phyloP scores from a whole-genome alignment of 768 basidiomycete species.

The Auriculariales sp. region DNA sequence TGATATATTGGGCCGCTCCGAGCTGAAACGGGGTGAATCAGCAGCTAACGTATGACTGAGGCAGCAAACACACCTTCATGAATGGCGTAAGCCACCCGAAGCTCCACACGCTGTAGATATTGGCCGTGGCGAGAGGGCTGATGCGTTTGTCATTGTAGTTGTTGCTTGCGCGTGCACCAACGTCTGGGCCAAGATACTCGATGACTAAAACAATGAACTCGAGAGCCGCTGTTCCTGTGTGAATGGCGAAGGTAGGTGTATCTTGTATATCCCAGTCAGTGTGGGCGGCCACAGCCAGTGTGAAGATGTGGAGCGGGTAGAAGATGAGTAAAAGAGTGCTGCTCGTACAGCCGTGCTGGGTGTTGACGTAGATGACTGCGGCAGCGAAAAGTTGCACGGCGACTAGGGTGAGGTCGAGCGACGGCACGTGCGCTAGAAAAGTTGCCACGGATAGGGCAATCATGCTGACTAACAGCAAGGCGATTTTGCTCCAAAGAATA shows the following conservation, averaged over 20 bases:
- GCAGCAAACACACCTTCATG: conserved; percentile 25
- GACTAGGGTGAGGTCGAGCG: conserved; percentile 19
- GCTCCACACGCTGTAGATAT: conserved; percentile 67
- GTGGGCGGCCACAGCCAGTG: conserved; percentile 41
- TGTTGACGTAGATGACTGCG: conserved; percentile 48
- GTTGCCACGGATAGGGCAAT: conserved; percentile 30
- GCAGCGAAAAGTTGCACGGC: conserved; percentile 31
- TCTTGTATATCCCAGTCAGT: conserved; percentile 24
- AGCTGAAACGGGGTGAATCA: conserved; percentile 16
- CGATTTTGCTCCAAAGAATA: background rate
- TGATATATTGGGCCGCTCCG: conserved; percentile 50
- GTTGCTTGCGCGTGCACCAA: conserved; percentile 9
- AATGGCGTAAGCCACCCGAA: conserved; percentile 81
- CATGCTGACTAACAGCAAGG: background rate
- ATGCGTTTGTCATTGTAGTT: conserved; percentile 27
- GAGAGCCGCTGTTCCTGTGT: conserved; percentile 28
- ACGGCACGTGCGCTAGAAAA: conserved; percentile 22
- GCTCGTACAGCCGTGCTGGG: conserved; percentile 53
- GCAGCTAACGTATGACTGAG: background rate
- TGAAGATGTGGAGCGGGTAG: conserved; percentile 55
- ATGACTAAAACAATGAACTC: conserved; percentile 33
- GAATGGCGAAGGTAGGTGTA: conserved; percentile 20
- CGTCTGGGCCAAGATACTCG: conserved; percentile 58
- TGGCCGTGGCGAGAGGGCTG: conserved; percentile 61
- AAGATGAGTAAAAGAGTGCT: conserved; percentile 65